These are phyloP conservation scores for Candida yuanshanica DNA, from an alignment of 805 yeast species.

Conservation along the genomic window DNA sequence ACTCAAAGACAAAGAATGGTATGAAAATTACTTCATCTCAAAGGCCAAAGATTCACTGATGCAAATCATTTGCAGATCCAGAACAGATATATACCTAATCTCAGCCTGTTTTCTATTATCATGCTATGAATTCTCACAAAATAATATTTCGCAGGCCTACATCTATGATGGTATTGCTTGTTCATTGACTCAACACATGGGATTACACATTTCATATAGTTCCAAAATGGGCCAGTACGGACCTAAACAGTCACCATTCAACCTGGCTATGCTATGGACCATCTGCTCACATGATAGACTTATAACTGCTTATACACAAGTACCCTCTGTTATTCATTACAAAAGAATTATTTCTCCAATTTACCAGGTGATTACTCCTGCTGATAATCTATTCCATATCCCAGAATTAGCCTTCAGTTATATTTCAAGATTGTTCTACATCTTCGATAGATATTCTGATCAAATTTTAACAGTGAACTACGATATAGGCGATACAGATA, in stretches of 20 bases:
- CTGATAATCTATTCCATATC: constrained; percentile 9
- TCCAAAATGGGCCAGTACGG: constrained; percentile 4
- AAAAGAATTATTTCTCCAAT: constrained; percentile 29
- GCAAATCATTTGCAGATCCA: constrained; percentile 9
- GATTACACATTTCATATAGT: constrained; percentile 24
- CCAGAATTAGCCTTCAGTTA: constrained; percentile 25
- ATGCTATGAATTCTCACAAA: constrained; percentile 27
- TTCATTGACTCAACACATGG: constrained; percentile 30
- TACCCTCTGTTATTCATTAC: constrained; percentile 29
- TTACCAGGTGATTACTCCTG: constrained; percentile 18
- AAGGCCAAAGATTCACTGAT: constrained; percentile 24
- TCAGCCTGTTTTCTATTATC: constrained; percentile 25
- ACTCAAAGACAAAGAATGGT: constrained; percentile 9
- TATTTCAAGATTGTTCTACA: constrained; percentile 25
- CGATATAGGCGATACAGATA: constrained; percentile 29
- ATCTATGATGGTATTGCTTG: constrained; percentile 27
- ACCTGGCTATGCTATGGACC: constrained; percentile 27
- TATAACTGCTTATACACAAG: constrained; percentile 21
- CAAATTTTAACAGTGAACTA: constrained; percentile 28
- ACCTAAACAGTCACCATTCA: constrained; percentile 17
- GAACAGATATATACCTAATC: constrained; percentile 20
- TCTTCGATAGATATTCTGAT: constrained; percentile 28
- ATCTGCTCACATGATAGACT: constrained; percentile 28
- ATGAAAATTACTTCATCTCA: constrained; percentile 18
- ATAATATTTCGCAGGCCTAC: constrained; percentile 26